Conservation (phyloP, 768 basidiomycete genomes). For the Suillus fuscotomentosus region DNA sequence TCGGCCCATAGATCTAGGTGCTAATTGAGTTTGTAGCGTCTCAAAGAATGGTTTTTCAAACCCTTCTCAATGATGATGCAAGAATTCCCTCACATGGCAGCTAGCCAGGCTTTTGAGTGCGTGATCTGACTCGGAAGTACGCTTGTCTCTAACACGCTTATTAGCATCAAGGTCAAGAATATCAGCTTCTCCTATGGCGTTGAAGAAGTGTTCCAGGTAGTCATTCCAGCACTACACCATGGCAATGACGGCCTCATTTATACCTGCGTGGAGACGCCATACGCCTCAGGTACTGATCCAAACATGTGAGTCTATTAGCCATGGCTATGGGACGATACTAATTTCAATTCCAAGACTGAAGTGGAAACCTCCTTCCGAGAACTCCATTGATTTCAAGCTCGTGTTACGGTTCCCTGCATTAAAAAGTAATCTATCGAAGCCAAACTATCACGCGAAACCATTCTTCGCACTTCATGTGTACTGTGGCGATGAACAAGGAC, state of each 20-base stretch:
- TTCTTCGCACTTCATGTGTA: constrained; percentile 82
- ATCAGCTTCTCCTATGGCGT: constrained; percentile 87
- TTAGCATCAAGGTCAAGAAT: constrained; percentile 82
- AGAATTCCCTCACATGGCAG: constrained; percentile 66
- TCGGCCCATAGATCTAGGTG: neutral
- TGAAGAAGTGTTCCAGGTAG: constrained; percentile 78
- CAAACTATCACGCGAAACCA: constrained; percentile 85
- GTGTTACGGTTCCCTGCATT: constrained; percentile 88
- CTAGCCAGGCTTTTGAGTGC: constrained; percentile 79
- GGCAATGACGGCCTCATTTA: constrained; percentile 97
- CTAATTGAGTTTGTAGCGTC: constrained; percentile 31
- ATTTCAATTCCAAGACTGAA: constrained; percentile 62
- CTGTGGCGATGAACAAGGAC: constrained; percentile 62
- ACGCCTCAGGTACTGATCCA: constrained; percentile 78
- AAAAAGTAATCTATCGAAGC: constrained; percentile 47
- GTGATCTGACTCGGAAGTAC: constrained; percentile 26
- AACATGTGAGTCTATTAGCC: constrained; percentile 64
- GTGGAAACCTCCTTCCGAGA: constrained; percentile 98
- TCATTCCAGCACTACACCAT: constrained; percentile 85
- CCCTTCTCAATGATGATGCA: constrained; percentile 72
- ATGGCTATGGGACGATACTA: constrained; percentile 2
- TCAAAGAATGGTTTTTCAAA: constrained; percentile 78
- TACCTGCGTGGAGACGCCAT: constrained; percentile 84
- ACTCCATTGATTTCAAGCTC: constrained; percentile 97
- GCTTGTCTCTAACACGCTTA: constrained; percentile 7